Base-by-base conservation (phyloP, 1,139 yeast genomes). In the Geotrichum klebahnii region DNA sequence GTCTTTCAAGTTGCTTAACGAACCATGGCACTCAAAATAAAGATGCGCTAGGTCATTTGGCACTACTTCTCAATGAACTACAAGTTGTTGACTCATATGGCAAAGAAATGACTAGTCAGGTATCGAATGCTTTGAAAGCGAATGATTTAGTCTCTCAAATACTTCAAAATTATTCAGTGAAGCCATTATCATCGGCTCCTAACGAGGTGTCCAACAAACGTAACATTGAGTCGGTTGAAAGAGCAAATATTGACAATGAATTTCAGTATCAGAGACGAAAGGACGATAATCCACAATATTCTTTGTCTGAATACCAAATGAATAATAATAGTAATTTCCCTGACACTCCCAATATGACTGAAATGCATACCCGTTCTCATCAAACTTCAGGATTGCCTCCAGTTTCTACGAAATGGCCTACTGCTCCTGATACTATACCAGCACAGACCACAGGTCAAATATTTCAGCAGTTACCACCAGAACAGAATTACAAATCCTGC, bases 71-170 rank as follows among this genome's bases (percentile, higher is more conserved):
- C 6, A 37, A 36, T 10, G 51, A 48, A 20, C n/a, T 48, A 14
- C 32, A 43, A 16, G 44, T 43, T 16, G 51, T 43, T 6, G 47
- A 43, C 19, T 43, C 47, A 5, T 48, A 48, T 36, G 38, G 40
- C 14, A 40, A 43, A 14, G 47, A 48, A 9, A 19, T 48, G 23
- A 26, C 44, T 9, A 19, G 35, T 17, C 51, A 48, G 17, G 20
- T 48, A n/a, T 17, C 17, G n/a, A 10, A 36, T 8, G 32, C 51
- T n/a, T 34, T 39, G 6, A 24, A 28, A 17, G 51, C 46, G 2
- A 39, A 48, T 19, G 42, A 23, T 9, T 19, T 16, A 6, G 16
- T 38, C 22, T 38, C 44, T 9, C 22, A 37, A 12, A 32, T 19
- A 3, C 39, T 48, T n/a, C 32, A 37, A 36, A 14, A 17, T 3